Base-by-base conservation (phyloP, 805 yeast genomes). In the Blastobotrys peoriensis region DNA sequence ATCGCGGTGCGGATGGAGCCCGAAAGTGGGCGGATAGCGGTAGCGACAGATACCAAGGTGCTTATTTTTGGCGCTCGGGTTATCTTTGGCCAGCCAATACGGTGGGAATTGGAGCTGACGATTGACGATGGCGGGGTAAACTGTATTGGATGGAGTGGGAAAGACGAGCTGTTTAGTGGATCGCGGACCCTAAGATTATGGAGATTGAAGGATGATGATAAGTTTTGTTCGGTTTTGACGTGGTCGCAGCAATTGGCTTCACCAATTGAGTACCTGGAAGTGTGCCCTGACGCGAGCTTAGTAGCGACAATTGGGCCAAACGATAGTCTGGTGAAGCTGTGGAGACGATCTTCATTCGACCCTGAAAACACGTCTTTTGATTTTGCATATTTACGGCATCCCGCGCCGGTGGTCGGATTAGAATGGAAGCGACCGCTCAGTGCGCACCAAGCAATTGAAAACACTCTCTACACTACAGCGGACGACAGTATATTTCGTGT, bases 321-420 rank as follows among this genome's bases (percentile, higher is more conserved):
- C 58, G 95, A 86, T 59, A 69, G 70, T 28, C 66, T 83, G 10
- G 79, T 86, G 22, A 86, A 86, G 57, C 69, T 86, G 2, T 89
- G 96, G 95, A 71, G 79, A 43, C 67, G 96, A 41, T 69, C 79
- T 5, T 74, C 83, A 5, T 85, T 79, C 56, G 87, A 83, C 27
- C 72, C 74, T 21, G 78, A 76, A 28, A 73, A 78, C 33, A 71
- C 81, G 4, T 70, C 72, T 21, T 87, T 86, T 59, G 93, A 83
- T 54, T 65, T 86, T 49, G 66, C 78, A 0, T 81, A 83, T 54
- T 63, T 87, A 18, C 71, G 76, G n/a, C 94, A 85, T 57, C 78
- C 81, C 1, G 57, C 70, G 1, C 71, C 71, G 43, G 77, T 88
- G 0, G 69, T 79, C 0, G 67, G 68, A 27, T 27, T 36, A 15